Base-by-base conservation (phyloP, 768 basidiomycete species). In the Lyophyllum decastes region DNA sequence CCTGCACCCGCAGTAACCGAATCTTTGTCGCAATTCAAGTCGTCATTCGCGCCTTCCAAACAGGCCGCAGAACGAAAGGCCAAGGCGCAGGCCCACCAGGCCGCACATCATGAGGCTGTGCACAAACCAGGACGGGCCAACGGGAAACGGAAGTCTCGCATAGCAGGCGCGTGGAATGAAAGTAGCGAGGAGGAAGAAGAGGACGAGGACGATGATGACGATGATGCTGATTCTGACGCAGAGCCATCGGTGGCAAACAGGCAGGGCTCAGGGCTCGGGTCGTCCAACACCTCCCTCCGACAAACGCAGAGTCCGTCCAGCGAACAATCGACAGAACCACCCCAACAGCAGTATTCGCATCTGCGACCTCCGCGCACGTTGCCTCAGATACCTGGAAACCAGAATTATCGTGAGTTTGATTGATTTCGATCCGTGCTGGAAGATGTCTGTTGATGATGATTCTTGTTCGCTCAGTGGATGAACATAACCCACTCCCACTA, bases 11-110 rank as follows among this genome's bases (percentile, higher is more conserved):
- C 52, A 53, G 45, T 54, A 5, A 48, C 54, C 21, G 64, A 63
- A 24, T 27, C 62, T 33, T 57, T 49, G 9, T 52, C 72, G 1
- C 82, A 84, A 53, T 90, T 82, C 74, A 86, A 85, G 52, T 95
- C 94, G 0, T 94, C 95, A 3, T 98, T 98, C 68, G 91, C 94
- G 0, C 88, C 88, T 1, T 92, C 90, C 17, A 90, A 84, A 66
- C 85, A 88, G 61, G 94, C 94, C 38, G 85, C 86, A 21, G 89
- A 98, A 67, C 82, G 96, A 52, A 89, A 90, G 64, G 90, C 91
- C 8, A 92, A 90, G 68, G 80, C 83, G 14, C 87, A 95, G 66
- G 92, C 89, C 11, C 89, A 92, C 62, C 89, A 93, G 66, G 89
- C 85, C 45, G 92, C 92, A 0, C 84, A 88, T 30, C 84, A 93